Base-by-base conservation (phyloP, 441 rosid genomes). In the Populus hybrid region DNA sequence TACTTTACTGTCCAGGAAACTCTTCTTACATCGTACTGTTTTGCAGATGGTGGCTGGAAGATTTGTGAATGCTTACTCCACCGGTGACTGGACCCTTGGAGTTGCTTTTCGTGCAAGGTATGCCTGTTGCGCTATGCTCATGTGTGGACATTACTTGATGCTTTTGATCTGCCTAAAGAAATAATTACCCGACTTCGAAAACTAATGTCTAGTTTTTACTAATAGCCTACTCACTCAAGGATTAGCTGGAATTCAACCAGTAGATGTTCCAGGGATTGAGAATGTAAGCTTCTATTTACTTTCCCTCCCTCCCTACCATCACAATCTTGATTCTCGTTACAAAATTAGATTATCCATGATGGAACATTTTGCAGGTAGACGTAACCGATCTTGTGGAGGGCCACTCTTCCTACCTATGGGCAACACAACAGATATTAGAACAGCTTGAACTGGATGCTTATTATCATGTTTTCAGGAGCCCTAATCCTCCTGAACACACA, bases 101-200 rank as follows among this genome's bases (percentile, higher is more conserved):
- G 78, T 93, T 77, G 96, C 93, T 80, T 93, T 90, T 81, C 99
- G 99, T 23, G 97, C 99, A 30, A 95, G 97, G 99, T 95, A 88
- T 16, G 76, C 64, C 32, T 67, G 69, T 46, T 81, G 72, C 71
- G 10, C 23, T 8, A 38, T 38, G 32, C 77, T 23, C 23, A 30
- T 1, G 59, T 26, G 30, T 20, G 66, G 21, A 21, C 64, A 20
- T 23, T 77, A 46, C 46, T 54, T 72, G 21, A 16, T 54, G 64
- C 3, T 4, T 12, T 18, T 21, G 26, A 30, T 32, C 71, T 68
- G 40, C 7, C n/a, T 35, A 67, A 2, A 7, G 2, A 30, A 5
- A 18, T 20, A 20, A 1, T 10, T 16, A n/a, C 38, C 21, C 14
- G 23, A 59, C 34, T 35, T 26, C 2, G 9, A 35, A 59, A 57